Evolutionary conservation across 2,329 filamentous ascomycete genomes (phyloP).

Genomic region (Tricladium varicosporioides): DNA sequence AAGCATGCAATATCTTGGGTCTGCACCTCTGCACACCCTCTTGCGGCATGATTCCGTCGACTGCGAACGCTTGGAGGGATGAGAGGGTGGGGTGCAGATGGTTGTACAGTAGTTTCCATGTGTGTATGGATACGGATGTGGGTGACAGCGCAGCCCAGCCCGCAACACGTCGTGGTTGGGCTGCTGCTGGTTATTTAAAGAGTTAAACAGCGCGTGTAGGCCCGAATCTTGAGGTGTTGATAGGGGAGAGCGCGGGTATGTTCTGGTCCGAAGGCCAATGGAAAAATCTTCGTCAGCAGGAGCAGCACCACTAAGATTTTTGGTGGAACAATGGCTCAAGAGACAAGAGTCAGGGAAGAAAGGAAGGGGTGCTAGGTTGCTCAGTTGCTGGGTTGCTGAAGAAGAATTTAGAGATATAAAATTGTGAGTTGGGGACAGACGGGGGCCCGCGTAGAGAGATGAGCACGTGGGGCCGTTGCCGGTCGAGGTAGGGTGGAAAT

Average conservation of each 20-base stretch:
- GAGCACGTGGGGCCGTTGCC: not conserved
- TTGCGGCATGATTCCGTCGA: not conserved
- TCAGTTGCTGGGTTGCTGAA: no score
- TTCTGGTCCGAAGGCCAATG: not conserved
- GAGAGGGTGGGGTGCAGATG: conserved; percentile 18
- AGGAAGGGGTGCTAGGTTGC: no score
- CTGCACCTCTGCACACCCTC: not conserved
- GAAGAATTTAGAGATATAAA: not conserved
- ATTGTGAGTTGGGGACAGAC: not conserved
- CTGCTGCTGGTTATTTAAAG: conserved; percentile 9
- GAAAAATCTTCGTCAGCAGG: not conserved
- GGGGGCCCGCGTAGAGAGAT: not conserved
- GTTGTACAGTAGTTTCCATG: conserved; percentile 5
- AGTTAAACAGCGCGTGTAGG: conserved; percentile 5
- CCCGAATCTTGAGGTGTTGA: conserved; percentile 4
- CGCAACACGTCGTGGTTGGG: not conserved
- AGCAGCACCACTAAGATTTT: no score
- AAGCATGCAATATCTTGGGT: not conserved
- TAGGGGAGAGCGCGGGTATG: not conserved
- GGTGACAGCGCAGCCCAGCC: conserved; percentile 1
- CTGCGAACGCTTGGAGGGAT: conserved; percentile 8
- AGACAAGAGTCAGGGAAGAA: no score
- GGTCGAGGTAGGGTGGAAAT: no score
- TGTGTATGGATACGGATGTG: not conserved
- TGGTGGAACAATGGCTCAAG: no score